These are phyloP conservation scores for Aspergillus costaricaensis DNA, from an alignment of 2,329 filamentous ascomycete species.

Conservation along the genomic window DNA sequence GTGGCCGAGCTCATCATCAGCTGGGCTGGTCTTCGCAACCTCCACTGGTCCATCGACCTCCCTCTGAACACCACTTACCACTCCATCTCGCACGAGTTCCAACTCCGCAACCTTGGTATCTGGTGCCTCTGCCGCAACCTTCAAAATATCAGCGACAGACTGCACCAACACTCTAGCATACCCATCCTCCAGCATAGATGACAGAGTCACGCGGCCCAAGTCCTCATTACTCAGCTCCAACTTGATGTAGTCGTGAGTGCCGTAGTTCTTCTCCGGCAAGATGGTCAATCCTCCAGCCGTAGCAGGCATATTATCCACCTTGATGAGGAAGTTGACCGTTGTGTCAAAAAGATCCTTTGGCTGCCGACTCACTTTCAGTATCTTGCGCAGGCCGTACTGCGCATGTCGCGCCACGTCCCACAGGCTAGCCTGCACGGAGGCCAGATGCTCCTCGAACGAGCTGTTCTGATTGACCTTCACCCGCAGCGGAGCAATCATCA, in stretches of 20 bases:
- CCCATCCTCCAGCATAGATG: not conserved
- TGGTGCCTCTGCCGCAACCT: not conserved
- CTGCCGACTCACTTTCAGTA: not conserved
- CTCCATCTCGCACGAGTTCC: not conserved
- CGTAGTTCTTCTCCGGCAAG: not conserved
- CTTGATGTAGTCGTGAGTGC: not conserved
- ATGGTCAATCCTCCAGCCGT: not conserved
- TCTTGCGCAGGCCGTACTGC: slow-evolving; percentile 2
- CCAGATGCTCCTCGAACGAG: not conserved
- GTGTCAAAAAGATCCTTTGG: slow-evolving; percentile 4
- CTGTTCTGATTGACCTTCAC: not conserved
- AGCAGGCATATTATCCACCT: not conserved
- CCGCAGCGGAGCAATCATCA: not conserved
- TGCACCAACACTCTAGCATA: not conserved
- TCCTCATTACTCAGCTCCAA: not conserved
- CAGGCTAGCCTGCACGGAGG: not conserved
- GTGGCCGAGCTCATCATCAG: not conserved
- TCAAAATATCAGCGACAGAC: not conserved
- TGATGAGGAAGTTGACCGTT: slow-evolving; percentile 10
- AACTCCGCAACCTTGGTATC: not conserved
- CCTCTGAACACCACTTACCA: not conserved
- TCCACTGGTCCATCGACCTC: not conserved
- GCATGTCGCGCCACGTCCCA: not conserved
- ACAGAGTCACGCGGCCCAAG: not conserved
- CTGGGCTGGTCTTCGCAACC: not conserved